Conservation (phyloP, 2,329 filamentous ascomycete species). For the Colletotrichum costaricense region DNA sequence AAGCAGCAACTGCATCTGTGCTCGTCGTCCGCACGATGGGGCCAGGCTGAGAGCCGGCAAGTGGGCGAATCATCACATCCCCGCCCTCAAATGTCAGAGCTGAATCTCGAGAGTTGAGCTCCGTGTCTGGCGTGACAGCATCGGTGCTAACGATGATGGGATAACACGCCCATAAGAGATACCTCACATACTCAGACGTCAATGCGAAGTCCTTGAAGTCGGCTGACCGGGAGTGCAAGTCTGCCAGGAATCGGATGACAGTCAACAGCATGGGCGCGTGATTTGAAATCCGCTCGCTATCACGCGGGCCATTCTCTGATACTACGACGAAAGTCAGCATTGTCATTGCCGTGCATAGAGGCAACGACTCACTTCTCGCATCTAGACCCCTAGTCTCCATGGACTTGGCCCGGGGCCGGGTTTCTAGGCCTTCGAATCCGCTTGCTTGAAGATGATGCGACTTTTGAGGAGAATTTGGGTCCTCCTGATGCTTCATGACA, state of each 20-base stretch:
- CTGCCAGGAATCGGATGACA: conserved; percentile 81
- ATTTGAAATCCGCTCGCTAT: conserved; percentile 57
- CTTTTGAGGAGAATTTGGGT: conserved; percentile 63
- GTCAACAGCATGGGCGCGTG: conserved; percentile 78
- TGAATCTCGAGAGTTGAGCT: conserved; percentile 86
- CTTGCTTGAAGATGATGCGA: conserved; percentile 29
- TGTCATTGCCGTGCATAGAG: background rate
- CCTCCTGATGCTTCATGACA: conserved; percentile 70
- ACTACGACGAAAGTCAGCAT: conserved; percentile 34
- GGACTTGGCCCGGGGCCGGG: conserved; percentile 65
- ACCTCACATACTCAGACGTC: conserved; percentile 82
- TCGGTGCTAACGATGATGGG: conserved; percentile 90
- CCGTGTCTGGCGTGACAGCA: conserved; percentile 82
- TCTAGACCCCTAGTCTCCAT: conserved; percentile 74
- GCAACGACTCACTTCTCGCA: conserved; percentile 57
- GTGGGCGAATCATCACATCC: conserved; percentile 84
- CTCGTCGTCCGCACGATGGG: conserved; percentile 81
- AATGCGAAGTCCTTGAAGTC: conserved; percentile 86
- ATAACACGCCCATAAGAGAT: conserved; percentile 84
- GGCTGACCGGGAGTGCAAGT: conserved; percentile 80
- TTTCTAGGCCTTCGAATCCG: conserved; percentile 41
- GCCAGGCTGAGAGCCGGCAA: conserved; percentile 69
- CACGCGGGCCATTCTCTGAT: conserved; percentile 53
- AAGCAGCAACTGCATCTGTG: conserved; percentile 61
- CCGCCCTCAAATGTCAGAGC: conserved; percentile 86